A percentile compares a stretch with the other conserved stretches of the same genome.
Evolutionary conservation across 1,284 basidiomycete species (phyloP).

Genomic region (Acaromyces ingoldii): DNA sequence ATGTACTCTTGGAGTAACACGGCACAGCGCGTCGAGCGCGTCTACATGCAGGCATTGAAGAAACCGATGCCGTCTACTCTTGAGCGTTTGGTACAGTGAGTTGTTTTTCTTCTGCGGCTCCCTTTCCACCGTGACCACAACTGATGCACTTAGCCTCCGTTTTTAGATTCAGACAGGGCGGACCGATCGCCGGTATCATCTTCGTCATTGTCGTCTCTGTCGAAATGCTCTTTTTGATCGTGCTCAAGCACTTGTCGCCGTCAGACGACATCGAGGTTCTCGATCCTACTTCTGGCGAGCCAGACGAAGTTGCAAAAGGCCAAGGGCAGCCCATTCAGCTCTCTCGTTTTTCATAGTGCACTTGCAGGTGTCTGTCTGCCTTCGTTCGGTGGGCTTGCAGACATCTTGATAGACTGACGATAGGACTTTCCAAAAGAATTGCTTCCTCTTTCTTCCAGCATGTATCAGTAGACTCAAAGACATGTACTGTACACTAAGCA

Average conservation of each 20-base stretch:
- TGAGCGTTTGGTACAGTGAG: slow-evolving; percentile 22
- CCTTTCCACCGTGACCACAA: neutral
- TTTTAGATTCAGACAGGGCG: slow-evolving; percentile 52
- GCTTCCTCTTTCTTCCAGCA: no score
- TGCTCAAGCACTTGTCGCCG: slow-evolving; percentile 72
- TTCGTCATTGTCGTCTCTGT: slow-evolving; percentile 71
- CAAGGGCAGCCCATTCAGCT: no score
- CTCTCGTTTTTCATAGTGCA: no score
- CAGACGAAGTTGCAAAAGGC: no score
- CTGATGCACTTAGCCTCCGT: neutral
- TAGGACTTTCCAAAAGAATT: no score
- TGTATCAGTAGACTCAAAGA: no score
- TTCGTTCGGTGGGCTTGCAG: no score
- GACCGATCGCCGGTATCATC: slow-evolving; percentile 69
- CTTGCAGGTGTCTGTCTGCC: no score
- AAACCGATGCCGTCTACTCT: slow-evolving; percentile 16
- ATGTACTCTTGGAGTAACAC: slow-evolving; percentile 90
- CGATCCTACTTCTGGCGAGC: no score
- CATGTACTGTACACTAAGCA: no score
- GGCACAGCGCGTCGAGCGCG: slow-evolving; percentile 70
- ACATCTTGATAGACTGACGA: no score
- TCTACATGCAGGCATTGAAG: slow-evolving; percentile 69
- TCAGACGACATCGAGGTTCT: slow-evolving; percentile 62
- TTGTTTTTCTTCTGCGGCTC: neutral
- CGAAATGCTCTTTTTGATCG: slow-evolving; percentile 70